phyloP scores from a whole-genome alignment of 345 rosid species.

The Rhizophora apiculata region DNA sequence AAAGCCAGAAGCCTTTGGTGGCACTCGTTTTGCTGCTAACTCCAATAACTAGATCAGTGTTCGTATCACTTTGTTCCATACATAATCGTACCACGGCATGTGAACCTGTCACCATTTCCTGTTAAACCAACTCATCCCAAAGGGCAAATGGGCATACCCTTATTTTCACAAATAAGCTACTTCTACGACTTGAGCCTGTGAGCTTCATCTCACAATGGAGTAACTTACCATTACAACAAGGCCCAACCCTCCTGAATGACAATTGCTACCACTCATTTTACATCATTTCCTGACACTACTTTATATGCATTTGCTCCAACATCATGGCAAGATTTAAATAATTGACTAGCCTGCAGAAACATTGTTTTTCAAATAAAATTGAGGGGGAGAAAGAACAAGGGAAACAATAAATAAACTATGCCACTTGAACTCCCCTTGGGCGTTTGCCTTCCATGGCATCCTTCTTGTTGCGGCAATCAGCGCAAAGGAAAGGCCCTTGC shows the following conservation, averaged over 20 bases:
- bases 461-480: constrained; percentile 71
- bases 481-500: constrained; percentile 91
- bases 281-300: constrained; percentile 27
- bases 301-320: constrained; percentile 31
- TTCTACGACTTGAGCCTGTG: too few relatives aligned
- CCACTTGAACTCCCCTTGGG: constrained; percentile 67
- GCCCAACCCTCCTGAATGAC: too few relatives aligned
- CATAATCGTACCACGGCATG: too few relatives aligned
- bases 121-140: constrained; percentile 2
- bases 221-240: too few relatives aligned
- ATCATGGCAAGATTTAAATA: constrained; percentile 16
- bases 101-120: neutral
- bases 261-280: constrained; percentile 24
- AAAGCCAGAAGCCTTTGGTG: too few relatives aligned
- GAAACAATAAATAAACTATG: constrained; percentile 25
- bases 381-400: constrained; percentile 30
- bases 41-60: too few relatives aligned
- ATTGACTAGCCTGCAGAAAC: constrained; percentile 24
- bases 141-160: too few relatives aligned
- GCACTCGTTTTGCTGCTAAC: too few relatives aligned
- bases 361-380: neutral
- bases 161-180: too few relatives aligned
- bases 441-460: constrained; percentile 98
- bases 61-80: too few relatives aligned
- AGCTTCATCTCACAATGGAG: too few relatives aligned